Conservation (phyloP, 164 flowering plant species). For the Aristolochia contorta region DNA sequence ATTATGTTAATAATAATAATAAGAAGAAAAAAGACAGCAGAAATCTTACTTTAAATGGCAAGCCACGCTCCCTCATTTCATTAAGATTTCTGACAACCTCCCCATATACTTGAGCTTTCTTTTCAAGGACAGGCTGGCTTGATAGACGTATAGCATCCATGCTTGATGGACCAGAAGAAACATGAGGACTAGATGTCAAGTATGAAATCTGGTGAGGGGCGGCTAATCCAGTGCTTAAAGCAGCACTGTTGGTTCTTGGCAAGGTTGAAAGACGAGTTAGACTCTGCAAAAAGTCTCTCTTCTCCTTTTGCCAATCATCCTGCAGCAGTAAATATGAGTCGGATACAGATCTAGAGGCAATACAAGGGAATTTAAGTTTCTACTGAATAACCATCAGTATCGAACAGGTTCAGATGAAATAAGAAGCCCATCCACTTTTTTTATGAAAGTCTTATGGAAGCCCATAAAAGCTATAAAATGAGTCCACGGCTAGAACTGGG, state of each 20-base stretch:
- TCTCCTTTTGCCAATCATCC: slow-evolving; percentile 99
- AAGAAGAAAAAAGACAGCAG: not conserved
- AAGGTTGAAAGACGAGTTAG: slow-evolving; percentile 74
- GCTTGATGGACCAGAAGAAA: slow-evolving; percentile 36
- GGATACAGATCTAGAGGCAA: not conserved
- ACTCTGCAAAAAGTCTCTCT: slow-evolving; percentile 82
- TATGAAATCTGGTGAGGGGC: slow-evolving; percentile 45
- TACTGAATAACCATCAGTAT: too few relatives aligned
- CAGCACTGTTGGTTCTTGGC: slow-evolving; percentile 50
- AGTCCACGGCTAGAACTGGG: too few relatives aligned
- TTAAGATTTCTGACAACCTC: slow-evolving; percentile 74
- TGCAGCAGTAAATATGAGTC: slow-evolving; percentile 14
- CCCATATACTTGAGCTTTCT: slow-evolving; percentile 65
- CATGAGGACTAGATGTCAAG: slow-evolving; percentile 37
- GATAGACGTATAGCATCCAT: slow-evolving; percentile 44
- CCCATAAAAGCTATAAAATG: too few relatives aligned
- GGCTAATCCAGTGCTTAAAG: slow-evolving; percentile 24
- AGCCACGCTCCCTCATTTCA: slow-evolving; percentile 64
- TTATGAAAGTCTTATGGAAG: too few relatives aligned
- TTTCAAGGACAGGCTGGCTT: slow-evolving; percentile 54
- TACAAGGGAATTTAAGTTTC: too few relatives aligned
- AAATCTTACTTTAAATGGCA: slow-evolving; percentile 56
- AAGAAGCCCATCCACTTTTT: too few relatives aligned
- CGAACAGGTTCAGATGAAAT: too few relatives aligned
- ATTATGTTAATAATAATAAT: not conserved